Conservation (phyloP, 495 filamentous ascomycete genomes). For the Parathielavia appendiculata region DNA sequence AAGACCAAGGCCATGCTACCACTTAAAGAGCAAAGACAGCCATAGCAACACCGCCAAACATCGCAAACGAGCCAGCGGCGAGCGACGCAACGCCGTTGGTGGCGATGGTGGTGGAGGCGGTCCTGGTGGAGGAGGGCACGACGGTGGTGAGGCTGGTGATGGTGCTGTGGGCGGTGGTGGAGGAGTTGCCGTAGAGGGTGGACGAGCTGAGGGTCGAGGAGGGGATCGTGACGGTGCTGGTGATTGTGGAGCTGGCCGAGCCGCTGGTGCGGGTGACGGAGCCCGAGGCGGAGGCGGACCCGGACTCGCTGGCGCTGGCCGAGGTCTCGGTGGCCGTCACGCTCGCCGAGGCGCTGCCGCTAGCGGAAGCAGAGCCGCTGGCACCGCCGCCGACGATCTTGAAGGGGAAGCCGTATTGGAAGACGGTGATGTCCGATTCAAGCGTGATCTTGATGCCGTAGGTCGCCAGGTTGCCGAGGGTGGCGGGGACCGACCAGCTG, state of each 20-base stretch:
- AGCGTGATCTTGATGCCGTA: slow-evolving; percentile 44
- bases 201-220: slow-evolving; percentile 16
- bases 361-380: slow-evolving; percentile 1
- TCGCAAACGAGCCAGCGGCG: slow-evolving; percentile 35
- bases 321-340: slow-evolving; percentile 12
- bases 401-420: slow-evolving; percentile 51
- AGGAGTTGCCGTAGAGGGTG: slow-evolving; percentile 10
- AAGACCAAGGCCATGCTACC: slow-evolving; percentile 5
- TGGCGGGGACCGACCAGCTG: slow-evolving; percentile 37
- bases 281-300: neutral
- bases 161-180: slow-evolving; percentile 18
- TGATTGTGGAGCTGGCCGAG: slow-evolving; percentile 11
- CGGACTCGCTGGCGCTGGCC: slow-evolving; percentile 16
- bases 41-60: slow-evolving; percentile 39
- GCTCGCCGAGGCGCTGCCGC: slow-evolving; percentile 13
- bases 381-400: slow-evolving; percentile 28
- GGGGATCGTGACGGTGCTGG: slow-evolving; percentile 8
- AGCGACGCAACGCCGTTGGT: slow-evolving; percentile 32
- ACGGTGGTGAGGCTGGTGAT: slow-evolving; percentile 10
- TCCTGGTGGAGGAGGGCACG: neutral
- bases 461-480: slow-evolving; percentile 33
- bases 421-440: slow-evolving; percentile 33
- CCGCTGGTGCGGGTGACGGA: slow-evolving; percentile 1
- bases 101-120: slow-evolving; percentile 7
- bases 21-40: slow-evolving; percentile 40